These are phyloP conservation scores for Nepenthes gracilis DNA, from an alignment of 148 eudicot species.

Conservation along the genomic window DNA sequence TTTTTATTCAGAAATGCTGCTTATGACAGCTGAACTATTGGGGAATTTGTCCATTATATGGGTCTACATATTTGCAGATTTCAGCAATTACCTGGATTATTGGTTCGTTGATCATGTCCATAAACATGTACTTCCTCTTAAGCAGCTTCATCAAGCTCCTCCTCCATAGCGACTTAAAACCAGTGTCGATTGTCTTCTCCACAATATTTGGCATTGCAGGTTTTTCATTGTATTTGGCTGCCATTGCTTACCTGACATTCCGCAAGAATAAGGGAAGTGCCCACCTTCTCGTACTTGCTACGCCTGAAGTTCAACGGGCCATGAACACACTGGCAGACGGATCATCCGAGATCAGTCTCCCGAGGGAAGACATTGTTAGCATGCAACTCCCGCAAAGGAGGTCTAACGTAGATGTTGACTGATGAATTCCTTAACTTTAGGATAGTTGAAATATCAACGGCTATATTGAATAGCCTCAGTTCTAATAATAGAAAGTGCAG, in stretches of 20 bases:
- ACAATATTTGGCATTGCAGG: conserved; percentile 69
- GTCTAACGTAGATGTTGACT: conserved; percentile 16
- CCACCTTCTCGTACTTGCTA: conserved; percentile 48
- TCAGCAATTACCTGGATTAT: conserved; percentile 84
- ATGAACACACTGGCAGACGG: conserved; percentile 6
- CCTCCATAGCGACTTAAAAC: conserved; percentile 41
- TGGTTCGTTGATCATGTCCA: conserved; percentile 77
- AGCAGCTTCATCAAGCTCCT: conserved; percentile 58
- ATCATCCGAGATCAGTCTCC: conserved; percentile 16
- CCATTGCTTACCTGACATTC: conserved; percentile 56
- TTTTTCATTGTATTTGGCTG: conserved; percentile 56
- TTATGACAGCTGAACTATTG: too few species aligned
- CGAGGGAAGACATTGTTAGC: conserved; percentile 72
- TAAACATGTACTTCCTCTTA: conserved; percentile 71
- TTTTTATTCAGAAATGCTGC: too few species aligned
- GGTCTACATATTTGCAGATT: conserved; percentile 29
- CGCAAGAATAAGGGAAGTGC: conserved; percentile 60
- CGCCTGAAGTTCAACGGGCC: conserved; percentile 26
- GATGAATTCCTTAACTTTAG: neutral
- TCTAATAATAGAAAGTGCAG: too few species aligned
- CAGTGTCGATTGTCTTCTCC: conserved; percentile 34
- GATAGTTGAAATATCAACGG: too few species aligned
- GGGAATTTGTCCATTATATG: too few species aligned
- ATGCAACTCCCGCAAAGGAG: conserved; percentile 82
- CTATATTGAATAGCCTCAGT: too few species aligned